phyloP scores from a whole-genome alignment of 345 rosid species.

The Brassica cretica region DNA sequence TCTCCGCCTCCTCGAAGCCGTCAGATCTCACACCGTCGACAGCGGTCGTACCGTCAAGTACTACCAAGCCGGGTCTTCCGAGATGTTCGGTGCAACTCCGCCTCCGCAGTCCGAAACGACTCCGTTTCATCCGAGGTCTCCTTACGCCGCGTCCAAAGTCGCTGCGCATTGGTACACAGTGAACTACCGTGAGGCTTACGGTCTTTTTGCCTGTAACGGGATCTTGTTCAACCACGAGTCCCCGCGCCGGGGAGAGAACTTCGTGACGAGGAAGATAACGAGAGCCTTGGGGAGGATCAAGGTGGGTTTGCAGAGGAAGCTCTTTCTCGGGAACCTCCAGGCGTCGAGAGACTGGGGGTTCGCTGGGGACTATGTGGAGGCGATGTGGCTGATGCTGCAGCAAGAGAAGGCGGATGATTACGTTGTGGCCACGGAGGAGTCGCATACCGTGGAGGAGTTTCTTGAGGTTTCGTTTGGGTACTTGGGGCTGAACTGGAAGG shows the following conservation, averaged over 20 bases:
- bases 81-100: conserved; percentile 94
- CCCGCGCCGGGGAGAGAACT: conserved; percentile 89
- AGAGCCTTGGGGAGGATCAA: conserved; percentile 92
- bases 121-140: conserved; percentile 95
- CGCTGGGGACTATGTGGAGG: conserved; percentile 93
- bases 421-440: conserved; percentile 93
- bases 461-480: conserved; percentile 77
- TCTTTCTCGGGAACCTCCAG: conserved; percentile 78
- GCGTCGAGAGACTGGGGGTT: conserved; percentile 98
- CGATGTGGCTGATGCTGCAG: conserved; percentile 99
- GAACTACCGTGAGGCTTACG: conserved; percentile 90
- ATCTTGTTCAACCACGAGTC: conserved; percentile 93
- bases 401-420: conserved; percentile 92
- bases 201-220: conserved; percentile 86
- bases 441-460: conserved; percentile 90
- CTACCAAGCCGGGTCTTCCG: conserved; percentile 94
- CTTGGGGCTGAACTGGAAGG: conserved; percentile 60
- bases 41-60: conserved; percentile 69
- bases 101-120: conserved; percentile 85
- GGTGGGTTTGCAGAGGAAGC: conserved; percentile 76
- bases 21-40: conserved; percentile 76
- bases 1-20: conserved; percentile 86
- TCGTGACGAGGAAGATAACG: conserved; percentile 91
- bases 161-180: conserved; percentile 99
- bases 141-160: conserved; percentile 89